A percentile compares a stretch with the other conserved stretches of the same genome.
These are phyloP conservation scores for Paracamarosporium sp. DNA, from an alignment of 2,329 filamentous ascomycete genomes.

Conservation along the genomic window DNA sequence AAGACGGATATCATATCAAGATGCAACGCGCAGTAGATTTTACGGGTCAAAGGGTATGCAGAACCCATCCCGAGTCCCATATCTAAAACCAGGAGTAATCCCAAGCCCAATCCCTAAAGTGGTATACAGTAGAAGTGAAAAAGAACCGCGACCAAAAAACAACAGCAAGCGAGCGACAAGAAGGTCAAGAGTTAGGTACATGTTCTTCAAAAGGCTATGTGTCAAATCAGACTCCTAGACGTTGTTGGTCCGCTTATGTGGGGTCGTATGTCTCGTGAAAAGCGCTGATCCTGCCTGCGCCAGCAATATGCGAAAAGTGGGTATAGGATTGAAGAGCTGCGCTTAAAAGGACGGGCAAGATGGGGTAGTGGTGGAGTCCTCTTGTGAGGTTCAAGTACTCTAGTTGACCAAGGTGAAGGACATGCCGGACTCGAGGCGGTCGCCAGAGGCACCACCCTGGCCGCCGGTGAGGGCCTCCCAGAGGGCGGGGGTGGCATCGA, in stretches of 20 bases:
- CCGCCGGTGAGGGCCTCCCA: conserved; percentile 36
- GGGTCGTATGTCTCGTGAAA: conserved; percentile 46
- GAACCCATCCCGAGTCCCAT: conserved; percentile 21
- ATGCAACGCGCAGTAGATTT: conserved; percentile 7
- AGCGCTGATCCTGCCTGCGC: conserved; percentile 49
- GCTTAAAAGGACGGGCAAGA: conserved; percentile 24
- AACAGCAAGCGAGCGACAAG: conserved; percentile 33
- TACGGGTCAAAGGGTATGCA: conserved; percentile 18
- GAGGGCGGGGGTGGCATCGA: conserved; percentile 39
- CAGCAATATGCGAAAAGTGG: conserved; percentile 40
- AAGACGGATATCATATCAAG: not conserved
- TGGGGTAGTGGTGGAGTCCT: conserved; percentile 17
- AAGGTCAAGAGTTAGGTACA: conserved; percentile 15
- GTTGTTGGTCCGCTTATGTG: conserved; percentile 31
- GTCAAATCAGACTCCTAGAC: conserved; percentile 18
- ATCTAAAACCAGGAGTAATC: conserved; percentile 16
- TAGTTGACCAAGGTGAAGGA: conserved; percentile 23
- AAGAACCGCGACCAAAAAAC: conserved; percentile 3
- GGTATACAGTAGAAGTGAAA: conserved; percentile 34
- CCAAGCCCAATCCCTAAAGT: conserved; percentile 20
- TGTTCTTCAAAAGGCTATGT: conserved; percentile 19
- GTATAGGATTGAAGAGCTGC: conserved; percentile 35
- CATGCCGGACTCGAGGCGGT: conserved; percentile 29
- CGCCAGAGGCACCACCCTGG: conserved; percentile 8
- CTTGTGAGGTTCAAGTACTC: conserved; percentile 15